Evolutionary conservation across 257 asterid genomes (phyloP), one percentile per base, ranked within the genome.

Genomic region (Nyctanthes arbortristis): DNA sequence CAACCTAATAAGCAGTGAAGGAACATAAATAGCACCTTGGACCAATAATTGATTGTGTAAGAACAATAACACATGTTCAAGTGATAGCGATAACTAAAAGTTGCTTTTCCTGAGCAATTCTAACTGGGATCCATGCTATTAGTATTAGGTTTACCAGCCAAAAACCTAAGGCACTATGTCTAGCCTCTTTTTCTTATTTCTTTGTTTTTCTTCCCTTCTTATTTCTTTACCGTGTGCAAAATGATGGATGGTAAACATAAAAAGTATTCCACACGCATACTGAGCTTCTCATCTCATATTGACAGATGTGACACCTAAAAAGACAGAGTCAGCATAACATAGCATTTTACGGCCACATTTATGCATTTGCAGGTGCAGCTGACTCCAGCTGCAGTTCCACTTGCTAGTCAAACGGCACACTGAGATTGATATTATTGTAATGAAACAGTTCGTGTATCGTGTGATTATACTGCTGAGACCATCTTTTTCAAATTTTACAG

Each of bases 1-100:
- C 65, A 55, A 16, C 67, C 68, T n/a, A 58, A 59, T 59, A 65
- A 73, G 35, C 47, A 61, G 34, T 59, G 57, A 20, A 1, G 8
- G 56, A 31, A 39, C 65, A 39, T 31, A 36, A 22, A 34, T 47
- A 52, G 55, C 66, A 54, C 22, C 61, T 54, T 63, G 62, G 58
- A 9, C 59, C 59, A 52, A 52, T 28, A 52, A 52, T 30, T 16
- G 16, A 39, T 2, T 14, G 13, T 9, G 59, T 52, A 28, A 33
- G 52, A 56, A 31, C 20, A 10, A 65, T 20, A 37, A 29, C 9
- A 45, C 29, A 8, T 59, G 61, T n/a, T 59, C 29, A 22, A 22
- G 11, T 20, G 14, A 40, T 6, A 47, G 27, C 4, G 5, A 24
- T 24, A 22, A 30, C 59, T 52, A 20, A 22, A 52, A 52, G 29